These are phyloP conservation scores for Lyophyllum atratum DNA, from an alignment of 768 basidiomycete species.

Conservation along the genomic window DNA sequence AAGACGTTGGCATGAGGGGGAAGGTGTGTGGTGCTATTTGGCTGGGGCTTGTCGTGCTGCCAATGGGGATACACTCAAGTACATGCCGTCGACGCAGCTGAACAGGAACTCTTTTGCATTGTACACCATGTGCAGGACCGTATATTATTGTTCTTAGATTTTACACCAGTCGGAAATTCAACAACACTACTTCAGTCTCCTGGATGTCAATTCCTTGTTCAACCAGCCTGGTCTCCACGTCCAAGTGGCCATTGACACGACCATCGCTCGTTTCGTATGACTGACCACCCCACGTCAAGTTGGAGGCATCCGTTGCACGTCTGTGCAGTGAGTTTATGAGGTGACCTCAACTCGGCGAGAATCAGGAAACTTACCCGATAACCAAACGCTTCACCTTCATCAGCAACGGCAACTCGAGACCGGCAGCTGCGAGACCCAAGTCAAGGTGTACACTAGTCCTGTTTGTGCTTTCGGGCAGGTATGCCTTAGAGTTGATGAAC, in stretches of 20 bases:
- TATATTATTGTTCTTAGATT: not conserved
- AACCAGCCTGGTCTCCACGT: slow-evolving; percentile 29
- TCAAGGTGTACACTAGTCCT: slow-evolving; percentile 45
- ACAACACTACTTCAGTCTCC: slow-evolving; percentile 49
- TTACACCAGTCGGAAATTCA: slow-evolving; percentile 30
- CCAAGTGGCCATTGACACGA: slow-evolving; percentile 36
- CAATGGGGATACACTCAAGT: no score
- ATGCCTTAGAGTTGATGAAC: slow-evolving; percentile 62
- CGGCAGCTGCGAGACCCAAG: slow-evolving; percentile 35
- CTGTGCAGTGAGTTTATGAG: slow-evolving; percentile 24
- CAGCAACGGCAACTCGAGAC: slow-evolving; percentile 19
- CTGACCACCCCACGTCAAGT: slow-evolving; percentile 59
- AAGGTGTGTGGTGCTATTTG: slow-evolving; percentile 8
- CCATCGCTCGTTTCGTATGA: slow-evolving; percentile 54
- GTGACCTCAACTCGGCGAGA: not conserved
- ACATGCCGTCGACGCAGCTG: no score
- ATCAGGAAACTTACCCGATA: slow-evolving; percentile 39
- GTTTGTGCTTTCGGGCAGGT: slow-evolving; percentile 33
- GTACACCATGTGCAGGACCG: no score
- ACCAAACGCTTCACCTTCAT: slow-evolving; percentile 50
- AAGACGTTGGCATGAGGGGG: not conserved
- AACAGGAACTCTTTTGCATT: no score
- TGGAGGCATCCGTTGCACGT: slow-evolving; percentile 51
- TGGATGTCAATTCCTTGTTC: slow-evolving; percentile 43
- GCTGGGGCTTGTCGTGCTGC: not conserved